Evolutionary conservation across 192 early-diverging fungal species (phyloP).

Genomic region (Fimicolochytrium jonesii): DNA sequence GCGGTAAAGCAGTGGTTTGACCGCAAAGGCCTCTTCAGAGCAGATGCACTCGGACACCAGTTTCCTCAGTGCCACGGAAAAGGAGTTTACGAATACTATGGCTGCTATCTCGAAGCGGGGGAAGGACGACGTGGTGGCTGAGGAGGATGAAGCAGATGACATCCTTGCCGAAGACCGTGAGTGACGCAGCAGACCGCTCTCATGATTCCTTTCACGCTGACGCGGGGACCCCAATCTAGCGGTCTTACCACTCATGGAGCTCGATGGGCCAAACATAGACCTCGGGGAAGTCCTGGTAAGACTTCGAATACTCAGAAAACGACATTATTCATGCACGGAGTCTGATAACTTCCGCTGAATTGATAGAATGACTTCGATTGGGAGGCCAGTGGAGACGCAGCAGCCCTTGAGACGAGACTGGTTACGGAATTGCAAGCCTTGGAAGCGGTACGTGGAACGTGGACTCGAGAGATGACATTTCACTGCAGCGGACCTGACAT

Average conservation of each 20-base stretch:
- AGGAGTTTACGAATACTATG: slow-evolving; percentile 18
- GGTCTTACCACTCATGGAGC: too few species aligned
- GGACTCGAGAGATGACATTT: too few species aligned
- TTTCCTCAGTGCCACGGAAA: slow-evolving; percentile 15
- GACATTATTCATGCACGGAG: slow-evolving; percentile 48
- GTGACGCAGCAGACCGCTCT: too few species aligned
- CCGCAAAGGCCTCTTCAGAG: neutral
- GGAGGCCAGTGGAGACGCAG: slow-evolving; percentile 81
- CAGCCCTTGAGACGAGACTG: slow-evolving; percentile 79
- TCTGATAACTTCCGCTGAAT: slow-evolving; percentile 68
- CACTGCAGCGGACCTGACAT: too few species aligned
- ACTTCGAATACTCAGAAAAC: too few species aligned
- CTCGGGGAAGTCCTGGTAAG: slow-evolving; percentile 39
- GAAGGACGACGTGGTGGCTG: slow-evolving; percentile 9
- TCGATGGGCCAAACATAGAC: slow-evolving; percentile 17
- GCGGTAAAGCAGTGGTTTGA: neutral
- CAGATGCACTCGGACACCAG: slow-evolving; percentile 21
- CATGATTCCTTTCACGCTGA: too few species aligned
- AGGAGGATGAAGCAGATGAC: slow-evolving; percentile 20
- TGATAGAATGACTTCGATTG: slow-evolving; percentile 88
- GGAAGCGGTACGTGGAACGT: slow-evolving; percentile 61
- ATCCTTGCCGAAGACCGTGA: too few species aligned
- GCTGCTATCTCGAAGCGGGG: slow-evolving; percentile 1
- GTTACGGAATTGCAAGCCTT: slow-evolving; percentile 79
- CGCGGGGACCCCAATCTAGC: too few species aligned